These are phyloP conservation scores for Aspergillus sclerotiicarbonarius DNA, from an alignment of 495 filamentous ascomycete species.

Conservation along the genomic window DNA sequence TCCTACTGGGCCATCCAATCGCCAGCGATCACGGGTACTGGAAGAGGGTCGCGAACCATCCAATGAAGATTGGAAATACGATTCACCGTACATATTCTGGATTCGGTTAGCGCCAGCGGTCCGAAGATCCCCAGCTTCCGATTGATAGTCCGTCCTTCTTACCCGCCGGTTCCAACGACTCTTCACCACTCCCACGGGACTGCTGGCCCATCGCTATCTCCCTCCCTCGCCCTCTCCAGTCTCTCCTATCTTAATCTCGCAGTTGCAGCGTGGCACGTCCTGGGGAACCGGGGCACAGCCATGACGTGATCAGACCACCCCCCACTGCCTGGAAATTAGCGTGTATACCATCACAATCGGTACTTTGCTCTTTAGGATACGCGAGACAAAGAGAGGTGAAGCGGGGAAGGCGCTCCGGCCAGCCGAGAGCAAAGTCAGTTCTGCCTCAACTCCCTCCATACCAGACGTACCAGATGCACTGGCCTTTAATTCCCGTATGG, in stretches of 20 bases:
- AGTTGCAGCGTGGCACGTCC: not conserved
- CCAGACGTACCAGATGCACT: not conserved
- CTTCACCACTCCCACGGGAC: not conserved
- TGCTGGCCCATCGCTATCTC: not conserved
- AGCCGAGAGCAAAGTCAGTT: not conserved
- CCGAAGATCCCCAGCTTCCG: constrained; percentile 15
- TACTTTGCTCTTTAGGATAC: not conserved
- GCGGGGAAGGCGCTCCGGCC: not conserved
- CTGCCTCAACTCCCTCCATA: not conserved
- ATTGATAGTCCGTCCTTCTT: not conserved
- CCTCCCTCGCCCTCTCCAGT: not conserved
- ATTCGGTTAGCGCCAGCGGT: constrained; percentile 19
- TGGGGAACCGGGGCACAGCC: not conserved
- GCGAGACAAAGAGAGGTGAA: constrained; percentile 2
- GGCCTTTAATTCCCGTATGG: constrained; percentile 5
- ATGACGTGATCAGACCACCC: not conserved
- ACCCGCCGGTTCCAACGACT: no score
- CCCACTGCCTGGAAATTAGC: not conserved
- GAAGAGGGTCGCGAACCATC: not conserved
- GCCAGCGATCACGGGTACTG: constrained; percentile 8
- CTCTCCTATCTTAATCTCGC: not conserved
- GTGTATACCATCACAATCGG: not conserved
- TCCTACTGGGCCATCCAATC: constrained; percentile 6
- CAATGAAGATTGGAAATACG: not conserved
- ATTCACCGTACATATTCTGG: constrained; percentile 18